Evolutionary conservation across 2,329 filamentous ascomycete species (phyloP), one percentile per base, ranked within the genome.

Genomic region (Venturia carpophila): DNA sequence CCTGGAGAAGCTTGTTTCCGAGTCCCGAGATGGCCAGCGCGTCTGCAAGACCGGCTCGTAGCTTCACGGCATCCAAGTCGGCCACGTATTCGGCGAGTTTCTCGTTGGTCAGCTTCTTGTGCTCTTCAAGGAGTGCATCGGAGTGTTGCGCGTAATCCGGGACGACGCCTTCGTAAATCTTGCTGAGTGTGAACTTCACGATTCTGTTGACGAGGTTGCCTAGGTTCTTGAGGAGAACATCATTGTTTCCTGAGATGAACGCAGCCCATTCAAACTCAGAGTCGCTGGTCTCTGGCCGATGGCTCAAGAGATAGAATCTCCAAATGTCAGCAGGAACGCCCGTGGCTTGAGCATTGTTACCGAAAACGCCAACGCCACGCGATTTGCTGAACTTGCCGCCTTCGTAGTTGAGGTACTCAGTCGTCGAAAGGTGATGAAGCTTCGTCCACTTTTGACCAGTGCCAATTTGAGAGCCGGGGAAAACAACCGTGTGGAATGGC

Each of bases 321-420:
- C 92, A 97, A n/a, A 97, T 90, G 68, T 93, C 90, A 0, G 91
- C 81, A 19, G 88, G 84, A 21, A 97, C 84, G 24, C 91, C 92
- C 10, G 91, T 96, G 65, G 95, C 87, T 76, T 89, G 89, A 60
- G 91, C 92, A 71, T 90, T 91, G 77, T 90, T 92, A 62, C 92
- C 92, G 72, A 97, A 97, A 0, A 97, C 92, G 71, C 92, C 92
- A 45, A 97, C 84, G 41, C 89, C 90, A 71, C 91, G 84, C 62
- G 90, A 94, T 78, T 97, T 97, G 74, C 88, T 92, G 79, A 97
- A 97, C 75, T 97, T 97, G 69, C 90, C 90, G 67, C 63, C 52
- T 66, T 77, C 75, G 67, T 77, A 77, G 64, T 77, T 77, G 63
- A 77, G 60, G 62, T 69, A 92, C 74, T 97, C 92, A 0, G 92